A percentile compares a stretch with the other conserved stretches of the same genome.
These are phyloP conservation scores for Talaromyces proteolyticus DNA, from an alignment of 495 filamentous ascomycete species.

Conservation along the genomic window DNA sequence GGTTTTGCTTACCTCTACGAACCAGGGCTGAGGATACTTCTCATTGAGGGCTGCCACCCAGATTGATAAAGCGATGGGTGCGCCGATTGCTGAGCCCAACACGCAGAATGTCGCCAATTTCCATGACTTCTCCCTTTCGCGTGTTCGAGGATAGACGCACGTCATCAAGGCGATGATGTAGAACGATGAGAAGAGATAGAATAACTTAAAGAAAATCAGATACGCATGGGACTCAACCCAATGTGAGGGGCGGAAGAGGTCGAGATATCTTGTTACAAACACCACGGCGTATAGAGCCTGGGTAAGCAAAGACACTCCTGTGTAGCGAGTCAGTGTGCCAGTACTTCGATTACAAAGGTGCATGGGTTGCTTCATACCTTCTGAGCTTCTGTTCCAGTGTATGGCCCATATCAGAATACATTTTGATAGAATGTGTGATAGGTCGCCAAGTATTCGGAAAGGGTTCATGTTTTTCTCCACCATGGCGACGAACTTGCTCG, in stretches of 20 bases:
- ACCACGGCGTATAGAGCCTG: slow-evolving; percentile 84
- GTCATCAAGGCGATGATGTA: slow-evolving; percentile 89
- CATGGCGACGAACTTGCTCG: neutral
- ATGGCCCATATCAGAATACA: slow-evolving; percentile 88
- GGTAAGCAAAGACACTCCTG: slow-evolving; percentile 90
- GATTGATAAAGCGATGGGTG: slow-evolving; percentile 43
- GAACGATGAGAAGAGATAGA: slow-evolving; percentile 78
- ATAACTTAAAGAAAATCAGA: slow-evolving; percentile 69
- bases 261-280: slow-evolving; percentile 82
- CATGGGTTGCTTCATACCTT: slow-evolving; percentile 49
- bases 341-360: neutral
- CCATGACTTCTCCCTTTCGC: slow-evolving; percentile 90
- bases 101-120: slow-evolving; percentile 66
- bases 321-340: slow-evolving; percentile 9
- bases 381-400: slow-evolving; percentile 78
- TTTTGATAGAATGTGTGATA: slow-evolving; percentile 80
- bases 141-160: slow-evolving; percentile 75
- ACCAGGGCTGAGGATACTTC: slow-evolving; percentile 28
- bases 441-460: slow-evolving; percentile 47
- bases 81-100: slow-evolving; percentile 49
- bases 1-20: slow-evolving; percentile 54
- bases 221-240: slow-evolving; percentile 50
- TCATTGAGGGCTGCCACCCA: neutral
- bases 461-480: neutral
- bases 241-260: slow-evolving; percentile 54